Percentiles rank a stretch among this genome's conserved stretches.
Conservation (phyloP, 768 basidiomycete species). For the Phlebiopsis flavidoalba region DNA sequence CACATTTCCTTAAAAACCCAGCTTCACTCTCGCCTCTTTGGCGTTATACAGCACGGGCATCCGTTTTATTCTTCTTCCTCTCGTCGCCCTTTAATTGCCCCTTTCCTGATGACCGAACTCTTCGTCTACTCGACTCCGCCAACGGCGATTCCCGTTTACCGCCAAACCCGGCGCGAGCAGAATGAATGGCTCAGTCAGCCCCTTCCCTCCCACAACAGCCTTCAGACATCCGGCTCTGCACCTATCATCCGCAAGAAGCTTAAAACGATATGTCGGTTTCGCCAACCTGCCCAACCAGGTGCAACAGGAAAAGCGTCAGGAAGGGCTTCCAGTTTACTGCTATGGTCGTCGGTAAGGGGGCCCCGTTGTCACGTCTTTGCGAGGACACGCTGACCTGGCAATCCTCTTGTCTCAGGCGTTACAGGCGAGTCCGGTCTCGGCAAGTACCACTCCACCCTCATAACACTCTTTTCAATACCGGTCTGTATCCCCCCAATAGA, state of each 20-base stretch:
- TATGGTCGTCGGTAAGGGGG: constrained; percentile 99
- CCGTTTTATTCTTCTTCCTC: constrained; percentile 19
- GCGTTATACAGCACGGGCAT: constrained; percentile 45
- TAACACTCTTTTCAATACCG: constrained; percentile 98
- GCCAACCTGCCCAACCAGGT: constrained; percentile 99
- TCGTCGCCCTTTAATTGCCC: constrained; percentile 17
- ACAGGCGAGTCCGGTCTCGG: constrained; percentile 98
- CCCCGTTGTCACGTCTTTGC: constrained; percentile 24
- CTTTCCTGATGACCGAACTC: constrained; percentile 67
- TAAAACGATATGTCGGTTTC: constrained; percentile 93
- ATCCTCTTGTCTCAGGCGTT: constrained; percentile 38
- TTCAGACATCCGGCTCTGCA: constrained; percentile 25
- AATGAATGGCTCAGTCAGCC: constrained; percentile 58
- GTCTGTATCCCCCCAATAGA: constrained; percentile 87
- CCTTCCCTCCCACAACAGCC: constrained; percentile 41
- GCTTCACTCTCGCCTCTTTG: constrained; percentile 34
- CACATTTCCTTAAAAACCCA: constrained; percentile 40
- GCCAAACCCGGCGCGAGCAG: constrained; percentile 58
- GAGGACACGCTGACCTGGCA: not conserved
- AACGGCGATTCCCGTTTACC: constrained; percentile 55
- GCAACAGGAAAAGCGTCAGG: constrained; percentile 94
- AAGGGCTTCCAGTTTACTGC: constrained; percentile 98
- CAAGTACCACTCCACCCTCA: constrained; percentile 94
- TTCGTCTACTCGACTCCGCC: constrained; percentile 58
- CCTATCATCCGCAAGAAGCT: constrained; percentile 79